phyloP scores from a whole-genome alignment of 2,329 filamentous ascomycete species.

The Stachybotrys echinatus region DNA sequence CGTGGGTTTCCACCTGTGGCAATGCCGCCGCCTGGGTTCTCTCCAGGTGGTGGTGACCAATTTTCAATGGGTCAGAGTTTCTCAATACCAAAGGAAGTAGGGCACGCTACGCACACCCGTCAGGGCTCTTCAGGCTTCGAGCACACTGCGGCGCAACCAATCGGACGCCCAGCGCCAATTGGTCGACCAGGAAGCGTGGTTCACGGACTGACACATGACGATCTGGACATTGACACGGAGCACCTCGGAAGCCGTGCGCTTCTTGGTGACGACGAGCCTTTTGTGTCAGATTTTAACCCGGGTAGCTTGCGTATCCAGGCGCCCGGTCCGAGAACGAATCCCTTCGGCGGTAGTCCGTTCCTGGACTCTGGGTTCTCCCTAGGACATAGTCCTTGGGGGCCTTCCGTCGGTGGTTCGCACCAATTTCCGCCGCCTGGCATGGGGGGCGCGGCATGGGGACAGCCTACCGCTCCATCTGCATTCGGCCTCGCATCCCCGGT shows the following conservation, averaged over 20 bases:
- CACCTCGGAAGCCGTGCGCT: conserved; percentile 89
- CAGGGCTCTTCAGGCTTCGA: conserved; percentile 71
- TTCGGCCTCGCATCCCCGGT: conserved; percentile 27
- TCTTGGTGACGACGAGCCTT: conserved; percentile 66
- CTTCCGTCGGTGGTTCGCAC: conserved; percentile 22
- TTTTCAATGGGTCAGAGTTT: conserved; percentile 25
- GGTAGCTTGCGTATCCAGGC: conserved; percentile 41
- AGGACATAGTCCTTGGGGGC: conserved; percentile 36
- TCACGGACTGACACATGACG: conserved; percentile 43
- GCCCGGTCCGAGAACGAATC: conserved; percentile 37
- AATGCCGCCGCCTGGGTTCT: conserved; percentile 31
- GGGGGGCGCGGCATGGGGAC: conserved; percentile 32
- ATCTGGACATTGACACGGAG: conserved; percentile 66
- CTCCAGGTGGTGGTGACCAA: conserved; percentile 21
- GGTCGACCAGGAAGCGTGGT: conserved; percentile 75
- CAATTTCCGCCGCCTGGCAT: conserved; percentile 44
- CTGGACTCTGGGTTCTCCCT: conserved; percentile 34
- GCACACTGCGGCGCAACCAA: conserved; percentile 60
- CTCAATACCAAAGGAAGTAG: conserved; percentile 23
- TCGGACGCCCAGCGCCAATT: conserved; percentile 79
- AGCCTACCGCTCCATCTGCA: conserved; percentile 24
- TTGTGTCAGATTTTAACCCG: conserved; percentile 24
- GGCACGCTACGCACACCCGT: conserved; percentile 57
- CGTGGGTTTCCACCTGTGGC: conserved; percentile 37
- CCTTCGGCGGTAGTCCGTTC: conserved; percentile 37